phyloP scores from a whole-genome alignment of 2,329 filamentous ascomycete species.

The Daldinia eschscholtzii region DNA sequence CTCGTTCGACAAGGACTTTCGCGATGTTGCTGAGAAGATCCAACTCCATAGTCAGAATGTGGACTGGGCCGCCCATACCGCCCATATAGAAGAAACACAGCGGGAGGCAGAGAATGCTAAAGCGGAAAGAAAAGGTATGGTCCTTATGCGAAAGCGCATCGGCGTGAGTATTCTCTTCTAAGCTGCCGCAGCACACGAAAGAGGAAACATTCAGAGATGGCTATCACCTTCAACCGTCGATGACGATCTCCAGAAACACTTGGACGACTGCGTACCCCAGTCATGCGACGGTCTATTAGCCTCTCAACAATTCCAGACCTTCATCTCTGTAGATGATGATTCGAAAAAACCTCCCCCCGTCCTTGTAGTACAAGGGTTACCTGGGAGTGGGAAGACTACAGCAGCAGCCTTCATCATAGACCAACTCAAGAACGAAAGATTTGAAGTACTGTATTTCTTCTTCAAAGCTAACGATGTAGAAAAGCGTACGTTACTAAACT shows the following conservation, averaged over 20 bases:
- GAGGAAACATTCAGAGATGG: slow-evolving; percentile 39
- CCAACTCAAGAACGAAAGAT: slow-evolving; percentile 19
- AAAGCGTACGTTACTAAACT: slow-evolving; percentile 25
- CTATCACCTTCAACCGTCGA: slow-evolving; percentile 36
- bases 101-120: slow-evolving; percentile 32
- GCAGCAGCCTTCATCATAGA: slow-evolving; percentile 31
- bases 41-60: slow-evolving; percentile 35
- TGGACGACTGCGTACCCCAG: slow-evolving; percentile 21
- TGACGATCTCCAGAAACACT: slow-evolving; percentile 37
- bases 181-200: slow-evolving; percentile 32
- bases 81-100: slow-evolving; percentile 38
- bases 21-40: slow-evolving; percentile 35
- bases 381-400: slow-evolving; percentile 38
- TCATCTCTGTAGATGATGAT: slow-evolving; percentile 6
- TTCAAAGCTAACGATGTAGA: slow-evolving; percentile 38
- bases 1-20: slow-evolving; percentile 39
- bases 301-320: slow-evolving; percentile 23
- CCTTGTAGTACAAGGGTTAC: slow-evolving; percentile 32
- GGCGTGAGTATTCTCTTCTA: slow-evolving; percentile 13
- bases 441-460: slow-evolving; percentile 36
- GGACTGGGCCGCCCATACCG: slow-evolving; percentile 34
- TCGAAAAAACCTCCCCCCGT: slow-evolving; percentile 1
- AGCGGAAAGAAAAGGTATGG: slow-evolving; percentile 34
- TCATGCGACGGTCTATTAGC: slow-evolving; percentile 29
- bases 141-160: neutral